A percentile compares a stretch with the other conserved stretches of the same genome.
Evolutionary conservation across 2,329 filamentous ascomycete species (phyloP).

Genomic region (Diaporthe australafricana): DNA sequence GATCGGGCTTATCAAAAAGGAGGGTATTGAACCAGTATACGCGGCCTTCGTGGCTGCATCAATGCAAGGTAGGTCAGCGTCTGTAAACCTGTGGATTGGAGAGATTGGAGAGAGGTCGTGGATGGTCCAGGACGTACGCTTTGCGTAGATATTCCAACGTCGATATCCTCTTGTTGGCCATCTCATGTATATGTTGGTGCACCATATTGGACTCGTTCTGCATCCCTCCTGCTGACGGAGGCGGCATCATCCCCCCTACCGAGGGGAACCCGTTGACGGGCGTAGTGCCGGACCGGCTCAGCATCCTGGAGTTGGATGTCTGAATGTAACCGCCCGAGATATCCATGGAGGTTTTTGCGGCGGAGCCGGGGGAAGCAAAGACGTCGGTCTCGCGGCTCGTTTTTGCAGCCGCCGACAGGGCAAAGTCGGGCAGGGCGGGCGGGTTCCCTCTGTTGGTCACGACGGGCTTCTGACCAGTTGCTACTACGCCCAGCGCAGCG

Average conservation of each 20-base stretch:
- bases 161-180: conserved; percentile 91
- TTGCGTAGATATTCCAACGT: conserved; percentile 94
- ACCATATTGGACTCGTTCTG: conserved; percentile 61
- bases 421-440: conserved; percentile 66
- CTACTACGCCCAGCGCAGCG: conserved; percentile 17
- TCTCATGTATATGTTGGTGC: conserved; percentile 80
- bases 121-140: conserved; percentile 70
- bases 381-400: conserved; percentile 23
- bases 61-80: conserved; percentile 27
- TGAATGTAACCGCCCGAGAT: conserved; percentile 35
- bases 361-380: conserved; percentile 7
- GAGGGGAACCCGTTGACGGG: conserved; percentile 43
- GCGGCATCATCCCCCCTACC: conserved; percentile 42
- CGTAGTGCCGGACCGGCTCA: conserved; percentile 55
- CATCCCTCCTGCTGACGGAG: conserved; percentile 42
- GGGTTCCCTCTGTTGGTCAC: conserved; percentile 60
- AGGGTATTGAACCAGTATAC: conserved; percentile 99
- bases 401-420: conserved; percentile 58
- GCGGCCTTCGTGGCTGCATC: conserved; percentile 85
- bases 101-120: not conserved
- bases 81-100: not conserved
- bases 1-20: conserved; percentile 85
- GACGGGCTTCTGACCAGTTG: conserved; percentile 40
- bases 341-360: conserved; percentile 21
- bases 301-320: conserved; percentile 54